Evolutionary conservation across 306 rosid genomes (phyloP).

Genomic region (Quercus suber): DNA sequence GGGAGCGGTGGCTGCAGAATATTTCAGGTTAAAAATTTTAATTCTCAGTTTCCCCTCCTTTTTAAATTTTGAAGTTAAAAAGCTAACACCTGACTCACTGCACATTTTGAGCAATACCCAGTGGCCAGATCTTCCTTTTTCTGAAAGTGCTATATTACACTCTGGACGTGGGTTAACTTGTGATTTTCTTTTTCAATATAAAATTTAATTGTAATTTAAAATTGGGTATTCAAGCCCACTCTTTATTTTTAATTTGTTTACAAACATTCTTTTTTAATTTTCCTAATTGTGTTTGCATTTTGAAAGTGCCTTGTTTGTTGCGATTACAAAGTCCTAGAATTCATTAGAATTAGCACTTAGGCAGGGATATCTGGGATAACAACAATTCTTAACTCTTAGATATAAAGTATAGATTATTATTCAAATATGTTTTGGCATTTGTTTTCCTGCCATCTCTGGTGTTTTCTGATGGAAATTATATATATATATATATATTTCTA

Average conservation of each 20-base stretch:
- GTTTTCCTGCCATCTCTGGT: background rate
- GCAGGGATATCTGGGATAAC: background rate
- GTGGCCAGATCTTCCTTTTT: too few relatives aligned
- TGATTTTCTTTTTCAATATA: too few relatives aligned
- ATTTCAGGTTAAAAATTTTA: too few relatives aligned
- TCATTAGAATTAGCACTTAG: background rate
- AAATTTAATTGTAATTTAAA: too few relatives aligned
- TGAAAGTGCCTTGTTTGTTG: background rate
- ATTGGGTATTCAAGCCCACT: too few relatives aligned
- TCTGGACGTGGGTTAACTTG: too few relatives aligned
- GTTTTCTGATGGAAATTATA: background rate
- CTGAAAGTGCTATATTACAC: too few relatives aligned
- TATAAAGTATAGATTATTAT: background rate
- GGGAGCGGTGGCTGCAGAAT: too few relatives aligned
- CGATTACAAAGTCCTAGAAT: background rate
- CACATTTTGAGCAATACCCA: too few relatives aligned
- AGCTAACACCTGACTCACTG: background rate
- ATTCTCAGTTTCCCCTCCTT: background rate
- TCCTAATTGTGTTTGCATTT: background rate
- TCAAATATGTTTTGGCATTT: background rate
- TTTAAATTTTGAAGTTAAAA: background rate
- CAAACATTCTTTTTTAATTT: background rate
- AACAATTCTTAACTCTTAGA: background rate
- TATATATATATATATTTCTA: background rate
- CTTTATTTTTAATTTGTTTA: too few relatives aligned